Percentiles rank a stretch among this genome's conserved stretches.
These are phyloP conservation scores for Aspergillus novofumigatus DNA, from an alignment of 2,329 filamentous ascomycete genomes.

Conservation along the genomic window DNA sequence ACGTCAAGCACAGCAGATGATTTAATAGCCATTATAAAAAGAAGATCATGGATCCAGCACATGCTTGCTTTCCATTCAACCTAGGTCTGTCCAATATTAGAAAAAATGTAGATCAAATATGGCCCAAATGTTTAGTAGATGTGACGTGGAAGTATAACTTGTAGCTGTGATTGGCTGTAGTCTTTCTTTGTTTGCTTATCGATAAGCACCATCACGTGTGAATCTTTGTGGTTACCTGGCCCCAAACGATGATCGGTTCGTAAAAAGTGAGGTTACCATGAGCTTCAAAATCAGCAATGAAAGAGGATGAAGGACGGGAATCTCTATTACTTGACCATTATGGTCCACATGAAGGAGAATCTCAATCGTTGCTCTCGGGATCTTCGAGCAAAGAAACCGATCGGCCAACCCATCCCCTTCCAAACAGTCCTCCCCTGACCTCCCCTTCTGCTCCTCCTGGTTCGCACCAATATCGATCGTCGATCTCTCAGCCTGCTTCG, in stretches of 20 bases:
- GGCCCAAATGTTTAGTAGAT: background rate
- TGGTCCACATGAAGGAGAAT: slow-evolving; percentile 28
- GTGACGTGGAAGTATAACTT: background rate
- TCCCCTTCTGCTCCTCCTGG: slow-evolving; percentile 15
- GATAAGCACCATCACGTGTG: slow-evolving; percentile 20
- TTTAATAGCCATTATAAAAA: background rate
- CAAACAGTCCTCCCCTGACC: slow-evolving; percentile 18
- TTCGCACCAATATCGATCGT: slow-evolving; percentile 34
- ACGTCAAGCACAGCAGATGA: too few species aligned
- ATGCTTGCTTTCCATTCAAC: background rate
- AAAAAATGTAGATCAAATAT: background rate
- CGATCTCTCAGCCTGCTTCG: slow-evolving; percentile 36
- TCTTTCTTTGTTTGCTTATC: slow-evolving; percentile 11
- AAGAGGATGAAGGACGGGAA: slow-evolving; percentile 35
- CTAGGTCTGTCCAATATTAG: too few species aligned
- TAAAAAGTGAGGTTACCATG: slow-evolving; percentile 12
- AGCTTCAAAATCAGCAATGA: slow-evolving; percentile 36
- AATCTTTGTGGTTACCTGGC: slow-evolving; percentile 17
- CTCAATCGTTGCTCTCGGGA: slow-evolving; percentile 29
- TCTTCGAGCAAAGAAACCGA: slow-evolving; percentile 27
- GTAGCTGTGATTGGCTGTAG: background rate
- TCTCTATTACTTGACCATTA: slow-evolving; percentile 29
- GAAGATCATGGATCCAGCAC: too few species aligned
- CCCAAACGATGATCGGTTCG: slow-evolving; percentile 18
- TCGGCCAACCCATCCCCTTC: slow-evolving; percentile 21